These are phyloP conservation scores for Neurospora tetraspora DNA, from an alignment of 495 filamentous ascomycete genomes.

Conservation along the genomic window DNA sequence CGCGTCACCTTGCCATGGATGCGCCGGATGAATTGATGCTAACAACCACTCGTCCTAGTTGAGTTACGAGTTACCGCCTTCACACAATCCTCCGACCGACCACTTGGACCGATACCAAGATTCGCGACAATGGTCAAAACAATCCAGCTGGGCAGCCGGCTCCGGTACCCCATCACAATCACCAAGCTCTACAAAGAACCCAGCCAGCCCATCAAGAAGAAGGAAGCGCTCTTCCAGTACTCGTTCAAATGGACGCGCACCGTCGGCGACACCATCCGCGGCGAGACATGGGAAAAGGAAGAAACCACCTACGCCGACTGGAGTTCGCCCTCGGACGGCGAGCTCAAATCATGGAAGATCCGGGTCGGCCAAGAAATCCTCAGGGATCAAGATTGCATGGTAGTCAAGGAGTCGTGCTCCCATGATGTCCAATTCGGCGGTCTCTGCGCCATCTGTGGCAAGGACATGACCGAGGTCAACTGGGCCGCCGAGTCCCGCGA, in stretches of 20 bases:
- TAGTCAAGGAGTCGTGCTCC: conserved; percentile 82
- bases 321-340: conserved; percentile 73
- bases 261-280: conserved; percentile 59
- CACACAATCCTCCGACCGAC: neutral
- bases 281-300: conserved; percentile 45
- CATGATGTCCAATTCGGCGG: conserved; percentile 87
- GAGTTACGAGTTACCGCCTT: neutral
- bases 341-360: conserved; percentile 64
- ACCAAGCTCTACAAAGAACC: conserved; percentile 69
- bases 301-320: conserved; percentile 66
- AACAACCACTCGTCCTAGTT: neutral
- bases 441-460: conserved; percentile 84
- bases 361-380: conserved; percentile 59
- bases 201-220: conserved; percentile 62
- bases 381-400: conserved; percentile 48
- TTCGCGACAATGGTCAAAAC: conserved; percentile 24
- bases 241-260: conserved; percentile 63
- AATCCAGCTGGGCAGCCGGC: conserved; percentile 41
- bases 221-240: conserved; percentile 74
- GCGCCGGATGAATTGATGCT: neutral
- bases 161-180: conserved; percentile 94
- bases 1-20: neutral
- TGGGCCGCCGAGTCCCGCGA: conserved; percentile 43
- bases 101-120: neutral
- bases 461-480: conserved; percentile 78